Evolutionary conservation across 176 grass and related monocot species (phyloP), one percentile per base, ranked within the genome.

Genomic region (Bonia amplexicaulis): DNA sequence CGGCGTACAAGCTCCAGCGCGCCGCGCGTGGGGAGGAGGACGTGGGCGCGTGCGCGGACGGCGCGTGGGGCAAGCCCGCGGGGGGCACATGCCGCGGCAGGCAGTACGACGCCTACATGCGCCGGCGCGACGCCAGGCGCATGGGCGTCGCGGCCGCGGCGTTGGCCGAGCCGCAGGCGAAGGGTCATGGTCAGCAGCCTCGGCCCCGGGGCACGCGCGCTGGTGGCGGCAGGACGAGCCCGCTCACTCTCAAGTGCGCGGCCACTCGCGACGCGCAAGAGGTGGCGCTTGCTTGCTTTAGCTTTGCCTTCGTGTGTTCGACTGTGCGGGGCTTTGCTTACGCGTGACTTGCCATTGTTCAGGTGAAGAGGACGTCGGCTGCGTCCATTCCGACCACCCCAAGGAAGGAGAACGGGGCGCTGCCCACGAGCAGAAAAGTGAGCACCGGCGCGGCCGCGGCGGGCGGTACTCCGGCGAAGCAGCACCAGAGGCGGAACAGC

Each of bases 71-170:
- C 2, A 70, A 16, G 22, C 1, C 37, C n/a, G 59, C 62, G 49
- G 64, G 33, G 20, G 25, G 26, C 2, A 49, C 78, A n/a, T 66
- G 87, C 66, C 82, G 85, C 17, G 93, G 93, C 63, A 82, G 82
- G 61, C 71, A 80, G 74, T 95, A 95, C 65, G 90, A 88, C 4
- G 81, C 74, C 11, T 95, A 95, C 69, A 84, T 88, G 88, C 85
- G 84, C 71, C 89, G 72, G 13, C 85, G 93, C 25, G 88, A 90
- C 33, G 86, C 86, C 55, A 92, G 84, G 90, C 90, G 89, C 71
- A 66, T 59, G 58, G 70, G 49, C 39, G 77, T 61, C n/a, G 58
- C n/a, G 10, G n/a, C n/a, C n/a, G 39, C 45, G 66, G 37, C 69
- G 11, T 40, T 51, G 52, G 84, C 69, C 20, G 78, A 71, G 54